Evolutionary conservation across 495 filamentous ascomycete genomes (phyloP), one percentile per base, ranked within the genome.

Genomic region (Podospora anserina): DNA sequence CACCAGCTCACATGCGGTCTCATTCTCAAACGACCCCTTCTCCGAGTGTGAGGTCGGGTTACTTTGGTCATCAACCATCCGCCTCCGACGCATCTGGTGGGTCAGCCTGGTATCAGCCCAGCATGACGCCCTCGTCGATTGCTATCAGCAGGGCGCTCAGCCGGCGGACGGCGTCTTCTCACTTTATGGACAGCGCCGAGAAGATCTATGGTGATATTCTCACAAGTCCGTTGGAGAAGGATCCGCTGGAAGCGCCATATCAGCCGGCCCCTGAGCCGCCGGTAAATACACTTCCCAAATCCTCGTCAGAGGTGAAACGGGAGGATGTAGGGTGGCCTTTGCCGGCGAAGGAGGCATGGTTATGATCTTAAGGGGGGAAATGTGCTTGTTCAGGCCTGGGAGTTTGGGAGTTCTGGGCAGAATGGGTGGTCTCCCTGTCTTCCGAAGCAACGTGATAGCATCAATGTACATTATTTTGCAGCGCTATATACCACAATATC

Each of bases 321-420:
- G 69, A 70, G 7, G 69, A 70, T 26, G 57, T 65, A 26, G 69
- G 69, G 3, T 70, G 69, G 69, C 69, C 69, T 49, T 49, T 49
- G 1, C 23, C 67, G 44, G 28, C 32, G 20, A 63, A 63, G 20
- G 28, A 63, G 18, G 1, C 30, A 2, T 63, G 61, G 61, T 0
- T 63, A 13, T 63, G 30, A 57, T n/a, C 63, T 28, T 1, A 69
- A 34, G 39, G 61, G 2, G 53, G 16, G n/a, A 1, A 34, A 20
- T 19, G 1, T 11, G 60, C 26, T 27, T 23, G 23, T 61, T 61
- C 23, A 7, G 59, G 23, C 5, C 18, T n/a, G 20, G 55, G 55
- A 58, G 55, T 58, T 58, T 58, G 55, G 55, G 55, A 20, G 55
- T 58, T 49, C 2, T 49, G 39, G 39, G 15, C 9, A 49, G 13